Evolutionary conservation across 768 basidiomycete species (phyloP), one percentile per base, ranked within the genome.

Genomic region (Psilocybe cyanescens): DNA sequence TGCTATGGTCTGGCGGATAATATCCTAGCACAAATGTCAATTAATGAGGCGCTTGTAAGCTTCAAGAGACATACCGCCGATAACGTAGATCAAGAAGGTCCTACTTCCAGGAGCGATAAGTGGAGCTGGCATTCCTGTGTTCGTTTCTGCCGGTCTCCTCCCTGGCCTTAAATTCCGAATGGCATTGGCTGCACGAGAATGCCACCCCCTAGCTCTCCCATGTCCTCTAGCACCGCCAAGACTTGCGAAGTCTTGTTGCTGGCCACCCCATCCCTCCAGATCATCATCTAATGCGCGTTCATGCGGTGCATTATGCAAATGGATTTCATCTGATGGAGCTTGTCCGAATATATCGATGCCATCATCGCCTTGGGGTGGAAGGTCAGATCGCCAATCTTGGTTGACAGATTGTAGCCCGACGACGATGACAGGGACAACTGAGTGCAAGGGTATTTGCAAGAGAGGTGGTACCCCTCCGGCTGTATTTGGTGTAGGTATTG

Each of bases 11-110:
- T 12, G 91, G 89, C 1, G 94, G 93, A 71, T 97, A 97, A 69
- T 95, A 94, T n/a, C 95, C 95, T 91, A 59, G 8, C 47, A 54
- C 28, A 55, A 51, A 49, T 54, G 8, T 52, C 16, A 41, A 8
- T 51, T 29, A 54, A 33, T 28, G 37, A 5, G 39, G 31, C 4
- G n/a, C 44, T 35, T 11, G 17, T 33, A 12, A 57, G 17, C 62
- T 62, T 56, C 45, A 7, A 60, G 44, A 53, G 45, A 73, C 82
- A 53, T 63, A 86, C 90, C 91, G 54, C 92, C 91, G 71, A 94
- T 92, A 62, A 96, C 94, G 75, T 94, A 95, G 59, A 96, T 94
- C 73, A 95, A 79, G 75, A 95, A 95, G 16, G 92, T 95, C 65
- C 92, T 76, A 48, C 87, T 86, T 6, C 79, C 80, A 49, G 75